Evolutionary conservation across 164 flowering plant genomes (phyloP).

Genomic region (Malania oleifera): DNA sequence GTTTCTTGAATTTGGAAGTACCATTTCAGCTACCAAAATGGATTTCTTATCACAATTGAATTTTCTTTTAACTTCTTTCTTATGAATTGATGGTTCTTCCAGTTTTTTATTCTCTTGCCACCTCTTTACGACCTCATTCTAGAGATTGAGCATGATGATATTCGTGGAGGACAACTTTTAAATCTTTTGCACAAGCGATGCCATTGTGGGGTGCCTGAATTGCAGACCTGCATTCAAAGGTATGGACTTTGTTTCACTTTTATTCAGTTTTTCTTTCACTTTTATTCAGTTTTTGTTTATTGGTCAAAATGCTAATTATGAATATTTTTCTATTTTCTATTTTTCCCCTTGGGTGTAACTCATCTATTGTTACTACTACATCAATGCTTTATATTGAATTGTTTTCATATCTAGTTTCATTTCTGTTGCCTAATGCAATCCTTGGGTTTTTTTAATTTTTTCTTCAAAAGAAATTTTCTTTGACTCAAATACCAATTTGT

Average conservation of each 20-base stretch:
- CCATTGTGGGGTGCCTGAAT: constrained; percentile 97
- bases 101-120: constrained; percentile 90
- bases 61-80: neutral
- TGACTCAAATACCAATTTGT: too few species aligned
- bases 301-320: too few species aligned
- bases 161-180: constrained; percentile 88
- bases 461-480: neutral
- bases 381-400: neutral
- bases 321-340: neutral
- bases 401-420: neutral
- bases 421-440: neutral
- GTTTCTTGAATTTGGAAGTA: too few species aligned
- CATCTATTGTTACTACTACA: neutral
- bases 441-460: neutral
- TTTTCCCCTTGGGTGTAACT: neutral
- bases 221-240: constrained; percentile 95
- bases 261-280: neutral
- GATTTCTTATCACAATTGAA: neutral
- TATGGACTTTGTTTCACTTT: constrained; percentile 14
- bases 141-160: constrained; percentile 88
- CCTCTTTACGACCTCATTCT: constrained; percentile 83
- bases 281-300: too few species aligned
- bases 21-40: too few species aligned
- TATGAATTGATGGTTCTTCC: constrained; percentile 14
- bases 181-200: constrained; percentile 83